Conservation (phyloP, 2,329 filamentous ascomycete genomes). For the Fusarium concolor region DNA sequence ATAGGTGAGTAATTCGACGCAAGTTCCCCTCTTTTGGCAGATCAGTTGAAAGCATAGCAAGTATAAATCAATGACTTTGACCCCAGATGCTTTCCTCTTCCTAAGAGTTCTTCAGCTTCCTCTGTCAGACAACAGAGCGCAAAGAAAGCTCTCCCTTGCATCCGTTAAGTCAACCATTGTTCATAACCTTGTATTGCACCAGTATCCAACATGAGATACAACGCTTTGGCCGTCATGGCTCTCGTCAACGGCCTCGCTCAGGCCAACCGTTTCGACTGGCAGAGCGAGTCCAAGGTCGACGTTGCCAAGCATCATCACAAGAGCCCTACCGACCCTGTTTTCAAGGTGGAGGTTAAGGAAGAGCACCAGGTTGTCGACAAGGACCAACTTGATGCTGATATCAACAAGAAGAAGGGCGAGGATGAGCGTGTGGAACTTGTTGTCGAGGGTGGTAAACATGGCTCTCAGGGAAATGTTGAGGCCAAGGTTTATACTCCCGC, state of each 20-base stretch:
- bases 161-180: constrained; percentile 24
- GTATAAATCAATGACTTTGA: constrained; percentile 33
- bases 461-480: neutral
- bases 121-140: constrained; percentile 3
- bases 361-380: neutral
- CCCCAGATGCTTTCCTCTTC: neutral
- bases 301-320: neutral
- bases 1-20: constrained; percentile 15
- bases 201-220: constrained; percentile 39
- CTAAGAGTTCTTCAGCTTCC: constrained; percentile 18
- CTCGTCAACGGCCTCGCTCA: constrained; percentile 39
- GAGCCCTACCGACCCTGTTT: neutral
- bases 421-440: constrained; percentile 7
- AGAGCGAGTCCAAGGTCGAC: constrained; percentile 12
- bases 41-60: constrained; percentile 1
- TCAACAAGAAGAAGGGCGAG: constrained; percentile 14
- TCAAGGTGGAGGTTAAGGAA: constrained; percentile 4
- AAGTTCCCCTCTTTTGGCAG: neutral
- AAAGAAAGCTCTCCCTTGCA: constrained; percentile 14
- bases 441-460: neutral
- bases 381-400: neutral
- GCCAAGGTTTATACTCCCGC: constrained; percentile 2
- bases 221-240: constrained; percentile 42
- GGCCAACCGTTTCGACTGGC: constrained; percentile 25
- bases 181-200: neutral